These are phyloP conservation scores for Mucor racemosus DNA, from an alignment of 371 early-diverging fungal species.

Conservation along the genomic window DNA sequence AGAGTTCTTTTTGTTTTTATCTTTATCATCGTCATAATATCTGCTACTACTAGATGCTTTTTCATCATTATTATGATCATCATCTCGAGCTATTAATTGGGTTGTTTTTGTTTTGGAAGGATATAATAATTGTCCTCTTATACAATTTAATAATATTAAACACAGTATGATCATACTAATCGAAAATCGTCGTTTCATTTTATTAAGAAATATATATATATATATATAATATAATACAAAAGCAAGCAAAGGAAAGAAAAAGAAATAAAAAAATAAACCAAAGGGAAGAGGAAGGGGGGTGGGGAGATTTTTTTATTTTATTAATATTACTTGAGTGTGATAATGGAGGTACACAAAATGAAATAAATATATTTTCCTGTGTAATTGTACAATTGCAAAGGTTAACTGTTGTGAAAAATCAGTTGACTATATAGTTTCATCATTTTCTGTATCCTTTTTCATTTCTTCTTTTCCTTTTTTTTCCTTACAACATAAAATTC, in stretches of 20 bases:
- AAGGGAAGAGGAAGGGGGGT: neutral
- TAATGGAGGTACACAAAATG: constrained; percentile 2
- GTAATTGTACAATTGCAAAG: neutral
- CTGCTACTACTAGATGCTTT: neutral
- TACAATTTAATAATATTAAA: neutral
- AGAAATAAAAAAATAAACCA: neutral
- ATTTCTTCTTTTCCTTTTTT: neutral
- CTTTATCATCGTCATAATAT: neutral
- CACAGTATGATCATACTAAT: neutral
- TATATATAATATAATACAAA: neutral
- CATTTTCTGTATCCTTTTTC: neutral
- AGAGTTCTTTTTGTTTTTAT: neutral
- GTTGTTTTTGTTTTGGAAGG: neutral
- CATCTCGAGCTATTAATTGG: neutral
- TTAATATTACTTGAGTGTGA: neutral
- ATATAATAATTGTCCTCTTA: neutral
- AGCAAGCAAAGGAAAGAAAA: neutral
- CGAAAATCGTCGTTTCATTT: neutral
- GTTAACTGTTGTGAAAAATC: neutral
- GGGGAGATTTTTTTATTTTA: neutral
- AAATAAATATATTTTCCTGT: neutral
- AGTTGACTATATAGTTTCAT: neutral
- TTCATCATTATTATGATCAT: neutral
- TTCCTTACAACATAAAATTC: neutral
- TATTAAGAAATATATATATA: neutral